These are phyloP conservation scores for Conticribra guillardii DNA, from an alignment of 108 stramenopile species.

Conservation along the genomic window DNA sequence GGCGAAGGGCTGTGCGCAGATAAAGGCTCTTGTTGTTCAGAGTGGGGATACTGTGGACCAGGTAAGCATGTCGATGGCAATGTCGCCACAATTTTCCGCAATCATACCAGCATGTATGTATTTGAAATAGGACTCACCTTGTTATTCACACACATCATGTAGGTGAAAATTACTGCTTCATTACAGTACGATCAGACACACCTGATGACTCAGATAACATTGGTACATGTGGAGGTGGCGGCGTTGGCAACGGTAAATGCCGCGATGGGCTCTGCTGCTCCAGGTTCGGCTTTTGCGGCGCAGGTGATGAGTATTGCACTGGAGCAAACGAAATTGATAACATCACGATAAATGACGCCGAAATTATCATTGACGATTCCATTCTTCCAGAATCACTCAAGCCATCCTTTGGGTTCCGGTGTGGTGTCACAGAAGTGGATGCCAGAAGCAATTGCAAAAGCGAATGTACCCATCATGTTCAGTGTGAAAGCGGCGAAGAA, in stretches of 20 bases:
- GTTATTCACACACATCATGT: too few relatives aligned
- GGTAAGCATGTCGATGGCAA: constrained; percentile 17
- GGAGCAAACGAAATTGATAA: constrained; percentile 19
- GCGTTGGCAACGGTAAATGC: constrained; percentile 38
- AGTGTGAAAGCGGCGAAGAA: constrained; percentile 35
- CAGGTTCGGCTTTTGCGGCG: constrained; percentile 39
- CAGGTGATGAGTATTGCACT: constrained; percentile 33
- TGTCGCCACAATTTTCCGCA: too few relatives aligned
- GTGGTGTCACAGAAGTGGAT: constrained; percentile 40
- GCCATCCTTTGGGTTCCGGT: constrained; percentile 37
- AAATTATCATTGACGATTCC: neutral
- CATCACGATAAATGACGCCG: neutral
- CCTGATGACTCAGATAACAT: neutral
- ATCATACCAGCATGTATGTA: too few relatives aligned
- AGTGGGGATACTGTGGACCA: constrained; percentile 33
- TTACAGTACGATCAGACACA: constrained; percentile 3
- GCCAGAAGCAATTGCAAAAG: constrained; percentile 45
- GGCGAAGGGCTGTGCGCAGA: constrained; percentile 36
- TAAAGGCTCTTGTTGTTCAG: constrained; percentile 20
- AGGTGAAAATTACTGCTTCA: constrained; percentile 42
- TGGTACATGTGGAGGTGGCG: constrained; percentile 32
- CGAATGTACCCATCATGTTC: constrained; percentile 33
- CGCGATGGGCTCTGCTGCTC: constrained; percentile 25
- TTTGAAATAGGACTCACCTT: too few relatives aligned
- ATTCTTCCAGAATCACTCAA: constrained; percentile 24